These are phyloP conservation scores for Thuidium tamariscinum DNA, from an alignment of 225 moss, liverwort and hornwort genomes.

Conservation along the genomic window DNA sequence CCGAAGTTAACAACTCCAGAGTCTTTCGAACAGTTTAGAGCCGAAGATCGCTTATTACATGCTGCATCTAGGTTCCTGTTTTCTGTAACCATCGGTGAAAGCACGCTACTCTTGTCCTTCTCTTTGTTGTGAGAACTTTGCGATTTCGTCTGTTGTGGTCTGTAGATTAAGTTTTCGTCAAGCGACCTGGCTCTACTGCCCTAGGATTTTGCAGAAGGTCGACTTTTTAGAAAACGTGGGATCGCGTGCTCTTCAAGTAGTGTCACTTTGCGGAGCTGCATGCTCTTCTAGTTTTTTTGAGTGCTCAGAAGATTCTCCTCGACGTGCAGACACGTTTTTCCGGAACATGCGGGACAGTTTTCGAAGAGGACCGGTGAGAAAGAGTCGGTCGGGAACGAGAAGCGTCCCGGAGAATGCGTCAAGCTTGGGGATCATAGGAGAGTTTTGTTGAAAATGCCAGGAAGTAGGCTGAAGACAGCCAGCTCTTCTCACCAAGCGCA, in stretches of 20 bases:
- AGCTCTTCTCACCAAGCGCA: conserved; percentile 49
- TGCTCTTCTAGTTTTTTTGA: background rate
- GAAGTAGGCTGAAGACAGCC: conserved; percentile 47
- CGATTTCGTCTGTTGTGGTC: background rate
- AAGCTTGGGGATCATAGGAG: conserved; percentile 57
- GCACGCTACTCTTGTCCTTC: background rate
- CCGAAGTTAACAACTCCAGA: background rate
- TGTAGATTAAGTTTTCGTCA: background rate
- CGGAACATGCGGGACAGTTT: conserved; percentile 57
- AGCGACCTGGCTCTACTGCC: background rate
- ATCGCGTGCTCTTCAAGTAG: background rate
- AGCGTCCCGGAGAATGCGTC: conserved; percentile 53
- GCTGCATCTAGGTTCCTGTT: background rate
- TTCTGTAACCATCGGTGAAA: background rate
- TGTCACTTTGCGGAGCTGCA: background rate
- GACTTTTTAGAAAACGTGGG: background rate
- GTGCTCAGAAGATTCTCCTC: conserved; percentile 1
- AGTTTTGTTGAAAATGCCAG: conserved; percentile 77
- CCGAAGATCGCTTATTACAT: background rate
- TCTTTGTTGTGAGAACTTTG: background rate
- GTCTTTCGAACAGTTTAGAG: background rate
- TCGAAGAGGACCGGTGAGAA: conserved; percentile 62
- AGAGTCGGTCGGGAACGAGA: conserved; percentile 62
- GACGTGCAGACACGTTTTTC: conserved; percentile 62
- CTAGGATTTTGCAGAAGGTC: background rate